Evolutionary conservation across 495 filamentous ascomycete genomes (phyloP).

Genomic region (Barbatosphaeria neglecta): DNA sequence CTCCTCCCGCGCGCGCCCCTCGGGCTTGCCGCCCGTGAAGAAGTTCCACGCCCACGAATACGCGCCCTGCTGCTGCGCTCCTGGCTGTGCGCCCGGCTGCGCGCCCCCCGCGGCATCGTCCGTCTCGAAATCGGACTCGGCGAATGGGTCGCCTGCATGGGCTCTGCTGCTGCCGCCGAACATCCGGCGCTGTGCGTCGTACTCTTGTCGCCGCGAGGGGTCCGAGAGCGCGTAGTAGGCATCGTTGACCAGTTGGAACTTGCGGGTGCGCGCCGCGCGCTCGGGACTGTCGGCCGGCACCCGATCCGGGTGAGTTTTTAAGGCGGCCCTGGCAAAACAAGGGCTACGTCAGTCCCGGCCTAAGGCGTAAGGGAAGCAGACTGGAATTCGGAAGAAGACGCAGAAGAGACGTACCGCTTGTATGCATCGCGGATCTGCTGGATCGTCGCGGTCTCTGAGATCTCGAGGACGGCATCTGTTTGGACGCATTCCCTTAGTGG

Average conservation of each 20-base stretch:
- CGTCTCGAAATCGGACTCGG: slow-evolving; percentile 46
- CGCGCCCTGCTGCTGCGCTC: slow-evolving; percentile 6
- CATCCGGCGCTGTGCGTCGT: slow-evolving; percentile 58
- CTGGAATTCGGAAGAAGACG: too few species aligned
- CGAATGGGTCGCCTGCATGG: slow-evolving; percentile 38
- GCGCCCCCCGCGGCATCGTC: slow-evolving; percentile 26
- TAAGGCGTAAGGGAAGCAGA: not conserved
- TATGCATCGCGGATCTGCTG: slow-evolving; percentile 91
- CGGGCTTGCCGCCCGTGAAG: slow-evolving; percentile 23
- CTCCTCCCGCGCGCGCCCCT: slow-evolving; percentile 8
- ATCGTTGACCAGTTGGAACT: slow-evolving; percentile 94
- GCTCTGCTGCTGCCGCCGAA: slow-evolving; percentile 13
- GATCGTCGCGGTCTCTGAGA: slow-evolving; percentile 60
- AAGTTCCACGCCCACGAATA: slow-evolving; percentile 41
- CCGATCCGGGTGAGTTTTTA: slow-evolving; percentile 90
- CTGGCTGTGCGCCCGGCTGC: slow-evolving; percentile 16
- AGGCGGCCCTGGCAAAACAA: slow-evolving; percentile 76
- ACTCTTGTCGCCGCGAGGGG: slow-evolving; percentile 65
- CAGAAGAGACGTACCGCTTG: slow-evolving; percentile 53
- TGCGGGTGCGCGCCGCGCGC: slow-evolving; percentile 66
- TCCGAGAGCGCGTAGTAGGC: slow-evolving; percentile 95
- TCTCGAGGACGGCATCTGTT: slow-evolving; percentile 57
- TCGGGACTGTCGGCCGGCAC: slow-evolving; percentile 78
- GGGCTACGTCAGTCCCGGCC: too few species aligned
- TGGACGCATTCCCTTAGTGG: slow-evolving; percentile 11